phyloP scores from a whole-genome alignment of 345 rosid genomes.

The Zanthoxylum bungeanum region DNA sequence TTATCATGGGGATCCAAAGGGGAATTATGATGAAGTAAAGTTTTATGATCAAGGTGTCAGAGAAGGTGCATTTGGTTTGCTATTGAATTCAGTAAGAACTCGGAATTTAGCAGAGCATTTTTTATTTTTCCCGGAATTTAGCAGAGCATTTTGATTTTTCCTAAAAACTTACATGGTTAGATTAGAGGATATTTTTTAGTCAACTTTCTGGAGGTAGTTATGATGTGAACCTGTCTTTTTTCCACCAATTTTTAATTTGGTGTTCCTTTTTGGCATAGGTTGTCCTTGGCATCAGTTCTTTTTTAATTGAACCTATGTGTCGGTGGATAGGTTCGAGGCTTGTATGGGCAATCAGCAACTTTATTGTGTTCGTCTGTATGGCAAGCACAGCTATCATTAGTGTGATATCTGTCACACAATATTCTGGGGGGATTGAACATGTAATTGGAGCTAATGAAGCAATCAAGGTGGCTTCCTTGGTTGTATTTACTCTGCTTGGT shows the following conservation, averaged over 20 bases:
- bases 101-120: constrained; percentile 41
- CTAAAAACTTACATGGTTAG: background rate
- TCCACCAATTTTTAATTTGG: background rate
- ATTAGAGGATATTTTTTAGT: background rate
- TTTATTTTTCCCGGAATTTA: no score
- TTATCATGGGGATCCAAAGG: constrained; percentile 88
- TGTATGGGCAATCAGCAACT: constrained; percentile 94
- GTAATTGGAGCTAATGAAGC: constrained; percentile 53
- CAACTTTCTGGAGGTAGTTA: background rate
- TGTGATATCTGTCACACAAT: constrained; percentile 51
- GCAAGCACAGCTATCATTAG: constrained; percentile 78
- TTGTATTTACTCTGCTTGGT: constrained; percentile 88
- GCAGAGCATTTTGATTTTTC: constrained; percentile 20
- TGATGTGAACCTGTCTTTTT: background rate
- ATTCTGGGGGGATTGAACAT: constrained; percentile 56
- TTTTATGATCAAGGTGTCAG: constrained; percentile 87
- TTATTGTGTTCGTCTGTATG: constrained; percentile 83
- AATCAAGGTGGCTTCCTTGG: constrained; percentile 63
- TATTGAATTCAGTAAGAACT: constrained; percentile 96
- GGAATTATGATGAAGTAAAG: constrained; percentile 44
- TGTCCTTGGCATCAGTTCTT: constrained; percentile 92
- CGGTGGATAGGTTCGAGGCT: constrained; percentile 68
- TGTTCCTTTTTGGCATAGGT: constrained; percentile 41
- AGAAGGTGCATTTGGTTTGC: constrained; percentile 99
- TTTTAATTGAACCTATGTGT: constrained; percentile 89